phyloP scores from a whole-genome alignment of 345 rosid genomes.

The Melaleuca quinquenervia region DNA sequence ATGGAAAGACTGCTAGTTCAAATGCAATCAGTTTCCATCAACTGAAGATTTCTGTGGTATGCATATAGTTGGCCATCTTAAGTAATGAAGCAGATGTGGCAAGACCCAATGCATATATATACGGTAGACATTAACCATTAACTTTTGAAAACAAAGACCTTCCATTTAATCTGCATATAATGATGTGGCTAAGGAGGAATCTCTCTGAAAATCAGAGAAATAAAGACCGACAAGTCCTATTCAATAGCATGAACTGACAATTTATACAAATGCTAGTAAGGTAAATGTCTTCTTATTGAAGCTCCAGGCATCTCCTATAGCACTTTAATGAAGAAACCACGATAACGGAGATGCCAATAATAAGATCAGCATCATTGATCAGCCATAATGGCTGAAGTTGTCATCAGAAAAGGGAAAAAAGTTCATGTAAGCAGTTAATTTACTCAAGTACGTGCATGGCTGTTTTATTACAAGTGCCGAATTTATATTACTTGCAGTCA shows the following conservation, averaged over 20 bases:
- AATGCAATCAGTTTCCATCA: background rate
- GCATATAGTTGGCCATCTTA: background rate
- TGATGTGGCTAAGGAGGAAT: background rate
- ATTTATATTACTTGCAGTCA: background rate
- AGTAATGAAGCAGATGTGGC: background rate
- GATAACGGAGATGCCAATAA: background rate
- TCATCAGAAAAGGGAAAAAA: background rate
- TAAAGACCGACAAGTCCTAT: background rate
- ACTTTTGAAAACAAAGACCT: background rate
- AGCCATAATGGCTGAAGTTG: background rate
- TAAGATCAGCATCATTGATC: too few relatives aligned
- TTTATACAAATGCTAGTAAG: background rate
- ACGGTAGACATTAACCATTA: background rate
- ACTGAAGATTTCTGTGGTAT: background rate
- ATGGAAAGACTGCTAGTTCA: background rate
- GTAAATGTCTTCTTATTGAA: background rate
- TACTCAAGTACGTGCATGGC: background rate
- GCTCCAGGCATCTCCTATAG: background rate
- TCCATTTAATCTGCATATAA: background rate
- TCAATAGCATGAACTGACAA: background rate
- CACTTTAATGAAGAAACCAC: background rate
- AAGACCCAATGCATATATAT: background rate
- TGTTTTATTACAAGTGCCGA: background rate
- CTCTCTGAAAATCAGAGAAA: background rate
- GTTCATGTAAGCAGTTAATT: background rate